A percentile compares a stretch with the other conserved stretches of the same genome.
These are phyloP conservation scores for Capsella rubella DNA, from an alignment of 441 rosid genomes.

Conservation along the genomic window DNA sequence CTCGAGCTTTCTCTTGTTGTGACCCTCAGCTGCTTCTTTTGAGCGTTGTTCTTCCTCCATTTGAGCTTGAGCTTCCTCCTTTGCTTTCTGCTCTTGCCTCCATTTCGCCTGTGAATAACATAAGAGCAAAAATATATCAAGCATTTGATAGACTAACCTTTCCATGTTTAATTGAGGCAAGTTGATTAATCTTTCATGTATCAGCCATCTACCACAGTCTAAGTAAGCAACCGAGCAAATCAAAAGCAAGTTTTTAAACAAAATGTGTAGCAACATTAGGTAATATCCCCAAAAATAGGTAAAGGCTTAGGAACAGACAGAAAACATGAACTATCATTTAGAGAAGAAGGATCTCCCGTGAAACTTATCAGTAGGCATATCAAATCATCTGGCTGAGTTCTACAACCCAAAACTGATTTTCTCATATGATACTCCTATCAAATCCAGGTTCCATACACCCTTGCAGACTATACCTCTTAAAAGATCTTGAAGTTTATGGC, in stretches of 20 bases:
- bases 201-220: constrained; percentile 21
- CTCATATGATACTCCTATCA: background rate
- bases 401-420: constrained; percentile 18
- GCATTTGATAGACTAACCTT: background rate
- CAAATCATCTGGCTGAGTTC: background rate
- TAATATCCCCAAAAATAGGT: constrained; percentile 9
- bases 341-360: background rate
- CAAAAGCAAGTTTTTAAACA: background rate
- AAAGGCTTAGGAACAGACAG: background rate
- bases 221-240: background rate
- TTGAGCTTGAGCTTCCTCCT: constrained; percentile 62
- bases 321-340: background rate
- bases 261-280: background rate
- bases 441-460: background rate
- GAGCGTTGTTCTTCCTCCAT: constrained; percentile 71
- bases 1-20: constrained; percentile 74
- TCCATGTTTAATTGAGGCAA: background rate
- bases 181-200: background rate
- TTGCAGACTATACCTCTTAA: constrained; percentile 26
- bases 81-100: constrained; percentile 69
- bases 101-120: constrained; percentile 62
- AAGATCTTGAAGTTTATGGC: constrained; percentile 17
- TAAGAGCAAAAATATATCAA: constrained; percentile 26
- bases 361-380: constrained; percentile 1
- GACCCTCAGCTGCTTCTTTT: constrained; percentile 78